phyloP scores from a whole-genome alignment of 1,139 yeast species.

The Lodderomyces pseudojiufengensis region DNA sequence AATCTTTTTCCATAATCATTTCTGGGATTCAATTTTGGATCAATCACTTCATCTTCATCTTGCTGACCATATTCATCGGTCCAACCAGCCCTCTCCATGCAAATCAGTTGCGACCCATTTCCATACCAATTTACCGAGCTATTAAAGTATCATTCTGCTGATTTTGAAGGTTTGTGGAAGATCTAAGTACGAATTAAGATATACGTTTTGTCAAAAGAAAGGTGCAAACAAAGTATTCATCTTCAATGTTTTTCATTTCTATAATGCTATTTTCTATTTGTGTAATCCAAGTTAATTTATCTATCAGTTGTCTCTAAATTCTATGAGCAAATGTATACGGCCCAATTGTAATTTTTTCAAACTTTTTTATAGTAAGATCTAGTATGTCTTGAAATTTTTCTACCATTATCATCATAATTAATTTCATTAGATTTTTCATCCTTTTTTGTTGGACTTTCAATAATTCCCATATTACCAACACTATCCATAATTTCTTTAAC shows the following conservation, averaged over 20 bases:
- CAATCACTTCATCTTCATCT: conserved; percentile 36
- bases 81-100: conserved; percentile 76
- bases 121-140: too few species aligned
- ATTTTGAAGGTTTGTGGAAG: too few species aligned
- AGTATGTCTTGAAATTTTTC: conserved; percentile 34
- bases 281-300: too few species aligned
- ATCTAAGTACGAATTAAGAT: too few species aligned
- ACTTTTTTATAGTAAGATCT: conserved; percentile 37
- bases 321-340: too few species aligned
- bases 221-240: too few species aligned
- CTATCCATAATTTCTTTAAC: conserved; percentile 27
- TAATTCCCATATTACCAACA: conserved; percentile 7
- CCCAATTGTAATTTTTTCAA: too few species aligned
- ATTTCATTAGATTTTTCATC: conserved; percentile 23
- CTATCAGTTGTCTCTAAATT: too few species aligned
- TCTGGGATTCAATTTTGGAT: conserved; percentile 30
- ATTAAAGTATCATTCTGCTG: too few species aligned
- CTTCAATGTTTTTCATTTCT: too few species aligned
- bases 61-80: conserved; percentile 48
- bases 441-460: conserved; percentile 23
- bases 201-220: too few species aligned
- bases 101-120: conserved; percentile 87
- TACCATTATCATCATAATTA: conserved; percentile 28
- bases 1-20: conserved; percentile 54
- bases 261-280: too few species aligned